These are phyloP conservation scores for Malassezia vespertilionis DNA, from an alignment of 1,284 basidiomycete genomes.

Conservation along the genomic window DNA sequence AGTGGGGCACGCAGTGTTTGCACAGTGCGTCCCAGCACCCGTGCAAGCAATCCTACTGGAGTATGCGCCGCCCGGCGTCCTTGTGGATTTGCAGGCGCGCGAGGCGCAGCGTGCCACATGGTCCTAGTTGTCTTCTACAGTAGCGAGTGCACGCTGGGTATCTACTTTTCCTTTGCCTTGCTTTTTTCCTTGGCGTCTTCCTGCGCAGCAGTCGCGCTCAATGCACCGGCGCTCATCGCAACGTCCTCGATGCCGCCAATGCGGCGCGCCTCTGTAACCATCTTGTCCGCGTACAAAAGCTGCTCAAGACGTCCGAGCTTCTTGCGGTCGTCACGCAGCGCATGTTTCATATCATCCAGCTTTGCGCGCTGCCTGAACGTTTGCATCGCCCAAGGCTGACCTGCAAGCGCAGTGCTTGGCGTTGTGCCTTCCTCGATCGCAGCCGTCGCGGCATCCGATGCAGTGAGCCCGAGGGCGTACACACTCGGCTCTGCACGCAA, in stretches of 20 bases:
- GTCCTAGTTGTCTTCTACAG: background rate
- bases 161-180: slow-evolving; percentile 1
- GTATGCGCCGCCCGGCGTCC: background rate
- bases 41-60: slow-evolving; percentile 2
- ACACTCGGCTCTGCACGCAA: slow-evolving; percentile 52
- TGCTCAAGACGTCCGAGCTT: slow-evolving; percentile 42
- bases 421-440: slow-evolving; percentile 6
- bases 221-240: slow-evolving; percentile 29
- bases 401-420: slow-evolving; percentile 5
- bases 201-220: slow-evolving; percentile 16
- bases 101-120: background rate
- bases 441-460: slow-evolving; percentile 22
- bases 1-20: background rate
- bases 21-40: background rate
- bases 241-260: slow-evolving; percentile 37
- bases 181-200: background rate
- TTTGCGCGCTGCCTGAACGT: slow-evolving; percentile 35
- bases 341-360: slow-evolving; percentile 43
- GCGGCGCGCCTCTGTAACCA: slow-evolving; percentile 38
- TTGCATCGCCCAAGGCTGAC: slow-evolving; percentile 12
- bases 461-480: slow-evolving; percentile 26
- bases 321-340: slow-evolving; percentile 40
- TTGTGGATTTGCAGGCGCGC: background rate
- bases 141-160: background rate
- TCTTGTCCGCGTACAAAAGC: slow-evolving; percentile 42